A percentile compares a stretch with the other conserved stretches of the same genome.
phyloP scores from a whole-genome alignment of 768 basidiomycete species.

The Macrolepiota albuminosa region DNA sequence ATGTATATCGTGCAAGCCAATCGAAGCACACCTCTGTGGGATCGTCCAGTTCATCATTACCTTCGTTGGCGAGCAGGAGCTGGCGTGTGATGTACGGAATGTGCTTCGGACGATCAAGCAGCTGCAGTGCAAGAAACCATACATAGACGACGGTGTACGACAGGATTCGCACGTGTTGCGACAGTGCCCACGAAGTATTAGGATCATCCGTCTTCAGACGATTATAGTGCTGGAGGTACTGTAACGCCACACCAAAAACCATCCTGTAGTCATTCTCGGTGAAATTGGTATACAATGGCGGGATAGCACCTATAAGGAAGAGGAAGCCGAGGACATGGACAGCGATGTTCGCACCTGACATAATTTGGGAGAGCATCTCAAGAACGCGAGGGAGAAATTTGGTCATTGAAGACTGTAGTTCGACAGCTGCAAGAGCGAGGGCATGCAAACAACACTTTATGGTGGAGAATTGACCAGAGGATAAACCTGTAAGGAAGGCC shows the following conservation, averaged over 20 bases:
- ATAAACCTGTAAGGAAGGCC: slow-evolving; percentile 64
- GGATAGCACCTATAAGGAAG: slow-evolving; percentile 78
- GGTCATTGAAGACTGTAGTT: slow-evolving; percentile 77
- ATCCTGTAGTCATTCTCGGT: slow-evolving; percentile 87
- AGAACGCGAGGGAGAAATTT: slow-evolving; percentile 76
- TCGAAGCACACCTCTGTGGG: slow-evolving; percentile 96
- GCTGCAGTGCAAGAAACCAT: slow-evolving; percentile 89
- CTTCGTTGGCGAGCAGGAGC: slow-evolving; percentile 81
- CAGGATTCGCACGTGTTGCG: slow-evolving; percentile 86
- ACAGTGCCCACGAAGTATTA: slow-evolving; percentile 76
- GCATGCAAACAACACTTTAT: slow-evolving; percentile 91
- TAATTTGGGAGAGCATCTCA: slow-evolving; percentile 86
- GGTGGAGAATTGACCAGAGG: slow-evolving; percentile 57
- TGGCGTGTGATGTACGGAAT: slow-evolving; percentile 84
- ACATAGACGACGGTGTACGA: slow-evolving; percentile 89
- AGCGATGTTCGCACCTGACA: slow-evolving; percentile 89
- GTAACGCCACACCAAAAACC: slow-evolving; percentile 91
- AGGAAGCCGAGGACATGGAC: slow-evolving; percentile 96
- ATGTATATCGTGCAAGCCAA: slow-evolving; percentile 93
- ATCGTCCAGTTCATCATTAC: slow-evolving; percentile 69
- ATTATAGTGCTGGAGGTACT: slow-evolving; percentile 91
- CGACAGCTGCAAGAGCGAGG: slow-evolving; percentile 82
- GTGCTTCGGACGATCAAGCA: slow-evolving; percentile 75
- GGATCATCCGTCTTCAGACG: slow-evolving; percentile 42
- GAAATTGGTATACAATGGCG: slow-evolving; percentile 80